phyloP scores from a whole-genome alignment of 768 basidiomycete genomes.

The Termitomyces sp. region DNA sequence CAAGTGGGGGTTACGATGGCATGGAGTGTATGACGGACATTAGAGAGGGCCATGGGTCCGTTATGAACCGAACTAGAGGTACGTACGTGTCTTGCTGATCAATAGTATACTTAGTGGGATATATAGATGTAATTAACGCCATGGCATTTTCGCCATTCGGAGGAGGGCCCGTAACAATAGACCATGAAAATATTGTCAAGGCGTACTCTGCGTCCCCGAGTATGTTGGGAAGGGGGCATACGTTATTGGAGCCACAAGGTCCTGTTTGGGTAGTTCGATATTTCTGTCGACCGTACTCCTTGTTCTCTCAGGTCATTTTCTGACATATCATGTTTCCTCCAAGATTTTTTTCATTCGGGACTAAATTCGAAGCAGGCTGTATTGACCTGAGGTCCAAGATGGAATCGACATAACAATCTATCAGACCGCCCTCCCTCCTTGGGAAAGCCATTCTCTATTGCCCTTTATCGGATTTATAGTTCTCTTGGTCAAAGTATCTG shows the following conservation, averaged over 20 bases:
- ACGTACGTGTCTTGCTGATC: background rate
- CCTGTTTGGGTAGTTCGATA: slow-evolving; percentile 35
- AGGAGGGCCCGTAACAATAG: slow-evolving; percentile 71
- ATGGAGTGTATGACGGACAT: slow-evolving; percentile 73
- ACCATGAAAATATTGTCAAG: slow-evolving; percentile 80
- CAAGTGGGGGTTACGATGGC: slow-evolving; percentile 80
- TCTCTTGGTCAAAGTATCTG: background rate
- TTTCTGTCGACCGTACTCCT: background rate
- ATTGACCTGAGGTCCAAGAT: background rate
- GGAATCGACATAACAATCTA: slow-evolving; percentile 5
- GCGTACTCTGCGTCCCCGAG: slow-evolving; percentile 66
- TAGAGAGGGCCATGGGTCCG: slow-evolving; percentile 58
- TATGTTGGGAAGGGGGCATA: slow-evolving; percentile 71
- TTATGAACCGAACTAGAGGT: slow-evolving; percentile 80
- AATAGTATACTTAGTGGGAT: background rate
- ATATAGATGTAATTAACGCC: slow-evolving; percentile 63
- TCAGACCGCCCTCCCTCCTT: background rate
- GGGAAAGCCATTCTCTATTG: slow-evolving; percentile 7
- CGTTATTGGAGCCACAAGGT: slow-evolving; percentile 68
- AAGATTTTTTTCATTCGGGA: background rate
- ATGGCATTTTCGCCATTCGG: slow-evolving; percentile 63
- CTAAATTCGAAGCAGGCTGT: background rate
- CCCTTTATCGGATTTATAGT: slow-evolving; percentile 6
- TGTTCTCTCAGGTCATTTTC: background rate
- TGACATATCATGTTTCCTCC: background rate